Percentiles rank a stretch among this genome's conserved stretches.
phyloP scores from a whole-genome alignment of 2,329 filamentous ascomycete species.

The Botrytis aclada region DNA sequence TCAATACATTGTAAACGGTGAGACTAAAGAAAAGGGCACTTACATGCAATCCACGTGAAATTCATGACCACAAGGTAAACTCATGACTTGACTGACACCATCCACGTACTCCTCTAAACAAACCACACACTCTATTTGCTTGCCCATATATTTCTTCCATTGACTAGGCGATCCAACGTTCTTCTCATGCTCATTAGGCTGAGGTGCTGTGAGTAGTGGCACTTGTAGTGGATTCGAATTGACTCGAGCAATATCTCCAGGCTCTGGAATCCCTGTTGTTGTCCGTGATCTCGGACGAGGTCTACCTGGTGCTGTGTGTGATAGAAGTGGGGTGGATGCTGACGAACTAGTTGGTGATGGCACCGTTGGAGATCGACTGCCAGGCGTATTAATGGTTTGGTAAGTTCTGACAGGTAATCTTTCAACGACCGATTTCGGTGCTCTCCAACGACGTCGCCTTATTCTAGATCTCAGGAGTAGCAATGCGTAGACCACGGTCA shows the following conservation, averaged over 20 bases:
- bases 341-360: slow-evolving; percentile 64
- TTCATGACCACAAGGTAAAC: slow-evolving; percentile 92
- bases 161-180: slow-evolving; percentile 46
- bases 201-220: slow-evolving; percentile 26
- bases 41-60: slow-evolving; percentile 99
- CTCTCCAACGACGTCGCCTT: slow-evolving; percentile 84
- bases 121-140: slow-evolving; percentile 86
- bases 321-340: slow-evolving; percentile 76
- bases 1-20: slow-evolving; percentile 21
- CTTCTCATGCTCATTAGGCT: slow-evolving; percentile 47
- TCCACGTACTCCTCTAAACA: slow-evolving; percentile 96
- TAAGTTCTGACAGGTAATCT: slow-evolving; percentile 93
- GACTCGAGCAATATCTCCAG: slow-evolving; percentile 46
- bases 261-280: slow-evolving; percentile 57
- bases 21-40: slow-evolving; percentile 46
- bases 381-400: slow-evolving; percentile 71
- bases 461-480: slow-evolving; percentile 85
- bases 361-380: slow-evolving; percentile 54
- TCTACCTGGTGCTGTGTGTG: slow-evolving; percentile 48
- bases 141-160: slow-evolving; percentile 65
- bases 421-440: slow-evolving; percentile 95
- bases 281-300: slow-evolving; percentile 63
- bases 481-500: slow-evolving; percentile 89
- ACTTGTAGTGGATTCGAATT: slow-evolving; percentile 40
- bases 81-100: slow-evolving; percentile 94